Evolutionary conservation across 2,329 filamentous ascomycete species (phyloP).

Genomic region (Coccinonectria pachysandricola): DNA sequence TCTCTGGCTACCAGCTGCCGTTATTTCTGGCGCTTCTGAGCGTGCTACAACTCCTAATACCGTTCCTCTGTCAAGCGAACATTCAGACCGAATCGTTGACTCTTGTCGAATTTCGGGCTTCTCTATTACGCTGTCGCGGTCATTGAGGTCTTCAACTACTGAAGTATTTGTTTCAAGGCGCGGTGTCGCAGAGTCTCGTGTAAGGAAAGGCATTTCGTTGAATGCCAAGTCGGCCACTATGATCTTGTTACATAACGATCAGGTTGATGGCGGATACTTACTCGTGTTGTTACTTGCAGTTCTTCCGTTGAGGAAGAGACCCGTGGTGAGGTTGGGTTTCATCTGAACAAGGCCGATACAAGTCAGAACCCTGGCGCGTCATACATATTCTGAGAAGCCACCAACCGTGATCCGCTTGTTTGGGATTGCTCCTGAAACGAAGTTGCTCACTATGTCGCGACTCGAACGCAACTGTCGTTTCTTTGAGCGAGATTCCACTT

Average conservation of each 20-base stretch:
- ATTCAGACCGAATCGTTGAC: too few species aligned
- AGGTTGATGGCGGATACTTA: constrained; percentile 10
- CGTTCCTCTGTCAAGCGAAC: too few species aligned
- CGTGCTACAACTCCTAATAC: too few species aligned
- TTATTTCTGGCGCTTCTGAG: too few species aligned
- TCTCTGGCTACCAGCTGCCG: too few species aligned
- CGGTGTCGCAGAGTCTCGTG: neutral
- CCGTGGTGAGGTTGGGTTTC: constrained; percentile 23
- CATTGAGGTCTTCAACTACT: too few species aligned
- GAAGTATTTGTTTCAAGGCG: too few species aligned
- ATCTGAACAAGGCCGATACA: constrained; percentile 18
- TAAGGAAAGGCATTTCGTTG: constrained; percentile 38
- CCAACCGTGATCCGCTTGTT: constrained; percentile 25
- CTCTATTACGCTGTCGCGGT: too few species aligned
- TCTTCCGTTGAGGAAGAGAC: constrained; percentile 25
- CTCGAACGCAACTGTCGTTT: constrained; percentile 25
- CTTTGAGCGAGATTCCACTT: neutral
- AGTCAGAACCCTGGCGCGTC: too few species aligned
- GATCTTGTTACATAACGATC: constrained; percentile 8
- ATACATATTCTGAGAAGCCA: too few species aligned
- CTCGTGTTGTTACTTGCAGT: constrained; percentile 9
- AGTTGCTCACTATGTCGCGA: constrained; percentile 43
- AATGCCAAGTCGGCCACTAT: constrained; percentile 44
- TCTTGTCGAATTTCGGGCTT: too few species aligned
- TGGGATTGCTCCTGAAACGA: constrained; percentile 43